These are phyloP conservation scores for Biscogniauxia marginata DNA, from an alignment of 2,329 filamentous ascomycete genomes.

Conservation along the genomic window DNA sequence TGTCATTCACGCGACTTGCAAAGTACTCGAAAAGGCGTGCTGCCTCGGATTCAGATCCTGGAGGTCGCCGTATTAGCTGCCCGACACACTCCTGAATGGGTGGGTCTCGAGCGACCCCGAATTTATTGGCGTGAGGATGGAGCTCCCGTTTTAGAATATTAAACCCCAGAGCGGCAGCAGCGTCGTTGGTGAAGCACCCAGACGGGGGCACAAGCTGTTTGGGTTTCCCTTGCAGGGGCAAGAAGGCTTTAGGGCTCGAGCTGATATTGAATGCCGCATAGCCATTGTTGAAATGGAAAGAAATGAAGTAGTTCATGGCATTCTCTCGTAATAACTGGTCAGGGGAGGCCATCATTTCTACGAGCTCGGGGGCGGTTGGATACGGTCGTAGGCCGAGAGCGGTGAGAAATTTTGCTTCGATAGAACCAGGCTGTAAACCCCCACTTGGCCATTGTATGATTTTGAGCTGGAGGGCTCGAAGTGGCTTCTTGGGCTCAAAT, in stretches of 20 bases:
- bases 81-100: slow-evolving; percentile 75
- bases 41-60: slow-evolving; percentile 64
- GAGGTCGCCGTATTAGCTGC: slow-evolving; percentile 69
- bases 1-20: slow-evolving; percentile 70
- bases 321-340: slow-evolving; percentile 60
- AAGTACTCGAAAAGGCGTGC: slow-evolving; percentile 80
- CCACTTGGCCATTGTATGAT: slow-evolving; percentile 80
- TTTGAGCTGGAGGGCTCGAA: slow-evolving; percentile 70
- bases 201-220: slow-evolving; percentile 67
- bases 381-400: slow-evolving; percentile 70
- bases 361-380: slow-evolving; percentile 71
- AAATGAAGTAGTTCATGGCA: slow-evolving; percentile 78
- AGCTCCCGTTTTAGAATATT: slow-evolving; percentile 73
- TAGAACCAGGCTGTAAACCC: slow-evolving; percentile 60
- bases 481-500: slow-evolving; percentile 72
- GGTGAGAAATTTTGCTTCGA: slow-evolving; percentile 73
- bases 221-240: slow-evolving; percentile 71
- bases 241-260: slow-evolving; percentile 55
- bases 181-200: slow-evolving; percentile 79
- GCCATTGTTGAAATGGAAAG: slow-evolving; percentile 73
- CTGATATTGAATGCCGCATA: slow-evolving; percentile 67
- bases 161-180: slow-evolving; percentile 76
- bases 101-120: slow-evolving; percentile 83
- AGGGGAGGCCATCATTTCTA: slow-evolving; percentile 72
- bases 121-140: slow-evolving; percentile 75